Evolutionary conservation across 768 basidiomycete genomes (phyloP).

Genomic region (Mycena capillaripes): DNA sequence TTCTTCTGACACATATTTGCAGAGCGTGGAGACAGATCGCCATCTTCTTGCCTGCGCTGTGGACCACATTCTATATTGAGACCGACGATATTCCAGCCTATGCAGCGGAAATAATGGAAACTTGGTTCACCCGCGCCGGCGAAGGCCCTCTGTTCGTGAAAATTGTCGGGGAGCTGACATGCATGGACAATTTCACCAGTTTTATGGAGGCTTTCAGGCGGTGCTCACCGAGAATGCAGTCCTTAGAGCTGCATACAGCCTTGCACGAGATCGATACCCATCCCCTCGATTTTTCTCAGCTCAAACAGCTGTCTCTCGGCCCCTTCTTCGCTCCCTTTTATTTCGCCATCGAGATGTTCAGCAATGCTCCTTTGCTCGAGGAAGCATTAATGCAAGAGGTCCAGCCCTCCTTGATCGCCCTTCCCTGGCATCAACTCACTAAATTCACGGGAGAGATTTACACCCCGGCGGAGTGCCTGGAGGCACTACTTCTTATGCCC

Average conservation of each 20-base stretch:
- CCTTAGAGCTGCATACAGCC: background rate
- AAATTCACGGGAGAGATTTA: conserved; percentile 12
- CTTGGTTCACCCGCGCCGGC: background rate
- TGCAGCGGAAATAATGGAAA: background rate
- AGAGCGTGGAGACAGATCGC: conserved; percentile 13
- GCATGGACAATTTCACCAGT: background rate
- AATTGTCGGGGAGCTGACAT: background rate
- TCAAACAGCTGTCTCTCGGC: background rate
- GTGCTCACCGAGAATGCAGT: background rate
- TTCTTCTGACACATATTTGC: conserved; percentile 5
- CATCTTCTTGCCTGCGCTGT: conserved; percentile 6
- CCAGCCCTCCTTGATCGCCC: background rate
- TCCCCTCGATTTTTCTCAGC: background rate
- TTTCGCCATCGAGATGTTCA: background rate
- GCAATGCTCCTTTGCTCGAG: background rate
- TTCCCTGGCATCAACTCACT: conserved; percentile 13
- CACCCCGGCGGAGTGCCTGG: background rate
- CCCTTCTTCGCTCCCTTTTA: background rate
- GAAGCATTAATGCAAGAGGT: background rate
- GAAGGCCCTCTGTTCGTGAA: conserved; percentile 2
- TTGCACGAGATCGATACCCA: background rate
- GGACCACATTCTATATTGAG: background rate
- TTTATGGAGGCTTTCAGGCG: background rate
- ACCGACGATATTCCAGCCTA: background rate
- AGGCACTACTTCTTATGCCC: background rate